phyloP scores from a whole-genome alignment of 805 yeast species.

The Metschnikowia reukaufii region DNA sequence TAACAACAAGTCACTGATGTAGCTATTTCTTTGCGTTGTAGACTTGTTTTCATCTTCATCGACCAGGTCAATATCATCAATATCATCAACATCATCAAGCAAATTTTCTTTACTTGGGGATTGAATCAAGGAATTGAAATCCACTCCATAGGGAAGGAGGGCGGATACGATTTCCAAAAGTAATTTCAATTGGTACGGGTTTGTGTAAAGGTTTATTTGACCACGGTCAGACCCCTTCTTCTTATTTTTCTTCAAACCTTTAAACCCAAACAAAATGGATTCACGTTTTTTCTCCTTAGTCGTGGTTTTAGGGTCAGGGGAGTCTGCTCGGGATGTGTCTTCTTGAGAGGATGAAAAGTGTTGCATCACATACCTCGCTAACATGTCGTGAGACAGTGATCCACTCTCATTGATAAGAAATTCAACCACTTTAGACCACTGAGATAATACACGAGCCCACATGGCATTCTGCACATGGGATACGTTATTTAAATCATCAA shows the following conservation, averaged over 20 bases:
- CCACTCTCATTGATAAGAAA: constrained; percentile 39
- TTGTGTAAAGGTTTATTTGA: constrained; percentile 30
- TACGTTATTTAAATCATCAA: constrained; percentile 23
- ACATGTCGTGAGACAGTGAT: constrained; percentile 36
- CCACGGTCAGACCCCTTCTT: constrained; percentile 19
- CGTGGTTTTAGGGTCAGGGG: constrained; percentile 2
- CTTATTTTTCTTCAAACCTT: constrained; percentile 20
- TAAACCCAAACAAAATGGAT: constrained; percentile 28
- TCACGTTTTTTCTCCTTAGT: constrained; percentile 24
- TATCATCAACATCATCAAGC: constrained; percentile 10
- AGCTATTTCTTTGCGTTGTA: constrained; percentile 23
- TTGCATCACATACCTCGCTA: constrained; percentile 30
- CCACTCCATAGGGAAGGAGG: constrained; percentile 38
- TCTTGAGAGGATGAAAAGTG: constrained; percentile 25
- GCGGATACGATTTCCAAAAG: constrained; percentile 31
- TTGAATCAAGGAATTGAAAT: constrained; percentile 27
- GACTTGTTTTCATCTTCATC: constrained; percentile 24
- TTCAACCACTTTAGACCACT: constrained; percentile 31
- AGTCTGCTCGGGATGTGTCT: constrained; percentile 1
- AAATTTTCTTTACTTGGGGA: constrained; percentile 9
- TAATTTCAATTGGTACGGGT: constrained; percentile 35
- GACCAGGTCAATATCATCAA: constrained; percentile 10
- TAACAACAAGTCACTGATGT: constrained; percentile 31
- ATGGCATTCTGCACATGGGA: constrained; percentile 32
- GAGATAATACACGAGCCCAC: constrained; percentile 32